A percentile compares a stretch with the other conserved stretches of the same genome.
Conservation (phyloP, 345 rosid species). For the Gossypium turneri region DNA sequence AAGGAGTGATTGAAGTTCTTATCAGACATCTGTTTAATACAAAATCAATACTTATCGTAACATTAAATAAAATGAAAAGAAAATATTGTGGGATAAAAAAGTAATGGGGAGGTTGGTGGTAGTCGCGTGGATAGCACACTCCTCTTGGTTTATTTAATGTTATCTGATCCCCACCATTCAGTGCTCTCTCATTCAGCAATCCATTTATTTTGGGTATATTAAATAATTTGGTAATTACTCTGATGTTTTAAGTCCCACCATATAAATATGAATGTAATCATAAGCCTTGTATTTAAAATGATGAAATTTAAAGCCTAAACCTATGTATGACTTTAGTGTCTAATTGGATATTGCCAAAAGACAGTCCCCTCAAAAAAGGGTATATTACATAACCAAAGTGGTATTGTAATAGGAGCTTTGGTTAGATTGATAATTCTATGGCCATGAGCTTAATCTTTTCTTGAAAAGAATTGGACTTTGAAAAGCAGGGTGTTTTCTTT, state of each 20-base stretch:
- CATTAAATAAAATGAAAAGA: no score
- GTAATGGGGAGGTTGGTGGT: conserved; percentile 10
- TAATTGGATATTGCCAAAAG: background rate
- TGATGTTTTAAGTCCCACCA: no score
- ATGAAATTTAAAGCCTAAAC: background rate
- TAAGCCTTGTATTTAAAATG: background rate
- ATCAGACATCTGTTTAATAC: no score
- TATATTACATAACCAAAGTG: background rate
- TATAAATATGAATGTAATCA: no score
- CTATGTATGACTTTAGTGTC: background rate
- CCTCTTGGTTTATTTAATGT: conserved; percentile 2
- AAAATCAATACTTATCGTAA: accelerated
- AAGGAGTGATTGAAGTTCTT: accelerated
- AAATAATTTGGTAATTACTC: no score
- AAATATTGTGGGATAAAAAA: background rate
- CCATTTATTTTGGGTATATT: background rate
- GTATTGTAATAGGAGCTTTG: background rate
- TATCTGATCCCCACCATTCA: background rate
- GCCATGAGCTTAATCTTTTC: background rate
- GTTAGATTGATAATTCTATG: background rate
- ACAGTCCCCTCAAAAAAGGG: background rate
- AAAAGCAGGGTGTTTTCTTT: background rate
- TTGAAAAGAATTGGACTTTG: background rate
- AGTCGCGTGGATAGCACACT: conserved; percentile 18
- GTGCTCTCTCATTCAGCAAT: conserved; percentile 12